These are phyloP conservation scores for Wickerhamomyces sp. DNA, from an alignment of 1,139 yeast species.

Conservation along the genomic window DNA sequence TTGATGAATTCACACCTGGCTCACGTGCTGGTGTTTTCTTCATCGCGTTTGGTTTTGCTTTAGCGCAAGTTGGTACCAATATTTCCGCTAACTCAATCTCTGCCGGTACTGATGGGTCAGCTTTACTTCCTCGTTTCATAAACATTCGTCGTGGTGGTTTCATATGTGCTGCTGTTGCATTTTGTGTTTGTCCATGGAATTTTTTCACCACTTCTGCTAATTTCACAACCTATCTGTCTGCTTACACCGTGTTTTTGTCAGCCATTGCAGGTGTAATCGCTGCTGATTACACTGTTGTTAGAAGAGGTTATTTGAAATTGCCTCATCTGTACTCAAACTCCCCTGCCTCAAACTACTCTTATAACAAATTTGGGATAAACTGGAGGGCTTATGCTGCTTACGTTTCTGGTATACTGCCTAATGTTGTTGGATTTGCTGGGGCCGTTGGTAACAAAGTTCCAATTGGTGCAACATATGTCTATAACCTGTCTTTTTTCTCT, in stretches of 20 bases:
- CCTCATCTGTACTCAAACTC: conserved; percentile 55
- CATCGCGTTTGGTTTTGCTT: conserved; percentile 68
- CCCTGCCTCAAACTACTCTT: conserved; percentile 48
- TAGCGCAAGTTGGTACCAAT: conserved; percentile 87
- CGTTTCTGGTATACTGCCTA: conserved; percentile 70
- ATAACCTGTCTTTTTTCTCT: conserved; percentile 66
- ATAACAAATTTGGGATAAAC: conserved; percentile 59
- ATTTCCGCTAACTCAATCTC: conserved; percentile 88
- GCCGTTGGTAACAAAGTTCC: conserved; percentile 69
- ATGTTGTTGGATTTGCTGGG: conserved; percentile 85
- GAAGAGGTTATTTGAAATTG: conserved; percentile 64
- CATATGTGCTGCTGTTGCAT: conserved; percentile 72
- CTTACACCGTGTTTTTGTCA: conserved; percentile 81
- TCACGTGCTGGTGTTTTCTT: conserved; percentile 87
- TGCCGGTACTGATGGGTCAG: conserved; percentile 89
- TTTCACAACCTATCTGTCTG: conserved; percentile 79
- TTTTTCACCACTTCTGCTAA: conserved; percentile 65
- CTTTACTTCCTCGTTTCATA: conserved; percentile 70
- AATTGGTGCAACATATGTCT: conserved; percentile 68
- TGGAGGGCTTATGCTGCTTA: conserved; percentile 80
- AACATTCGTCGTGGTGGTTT: conserved; percentile 80
- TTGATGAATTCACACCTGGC: conserved; percentile 56
- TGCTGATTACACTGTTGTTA: conserved; percentile 69
- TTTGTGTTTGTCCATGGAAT: conserved; percentile 87
- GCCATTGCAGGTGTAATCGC: conserved; percentile 82